Evolutionary conservation across 202 grass and related monocot genomes (phyloP), one percentile per base, ranked within the genome.

Genomic region (Zizania palustris): DNA sequence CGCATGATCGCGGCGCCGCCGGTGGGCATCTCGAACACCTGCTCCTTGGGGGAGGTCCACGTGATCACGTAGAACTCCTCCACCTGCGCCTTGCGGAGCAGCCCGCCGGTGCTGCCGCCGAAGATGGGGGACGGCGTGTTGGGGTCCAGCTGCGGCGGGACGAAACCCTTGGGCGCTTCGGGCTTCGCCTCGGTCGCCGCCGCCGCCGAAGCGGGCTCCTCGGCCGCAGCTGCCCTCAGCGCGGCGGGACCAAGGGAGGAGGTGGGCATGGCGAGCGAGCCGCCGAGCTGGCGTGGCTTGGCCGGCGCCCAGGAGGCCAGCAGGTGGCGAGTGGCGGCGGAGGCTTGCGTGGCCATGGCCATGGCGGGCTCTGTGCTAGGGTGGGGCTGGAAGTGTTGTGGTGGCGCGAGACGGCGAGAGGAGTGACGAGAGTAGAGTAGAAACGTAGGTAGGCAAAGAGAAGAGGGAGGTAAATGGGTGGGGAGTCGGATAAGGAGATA

Each of bases 1-100:
- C 96, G 87, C 96, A 96, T 99, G 89, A 95, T 93, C 73, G 96
- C 96, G 15, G 88, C 96, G 66, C 96, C 92, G 61, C 91, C 89
- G 0, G 89, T 99, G 1, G 91, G 91, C 96, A 99, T 96, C 83
- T 99, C 96, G 82, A 99, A 99, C 19, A 99, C 90, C 86, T 99
- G 89, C 83, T 96, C 92, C 85, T 99, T 99, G 28, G 92, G 92
- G 5, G 96, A 99, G 35, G 84, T 88, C 96, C 96, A 99, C 43
- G 92, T 99, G 86, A 99, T 99, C 16, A 99, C 96, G 82, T 99
- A 99, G 87, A 99, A 99, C 85, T 99, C 96, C 77, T 99, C 96
- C n/a, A 99, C 92, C 83, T 99, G 96, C 19, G 96, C 96, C 78
- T 99, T 99, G 16, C 96, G 96, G 59, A 99, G 87, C 3, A 99